Evolutionary conservation across 2,329 filamentous ascomycete species (phyloP), one percentile per base, ranked within the genome.

Genomic region (Pseudogymnoascus sp.): DNA sequence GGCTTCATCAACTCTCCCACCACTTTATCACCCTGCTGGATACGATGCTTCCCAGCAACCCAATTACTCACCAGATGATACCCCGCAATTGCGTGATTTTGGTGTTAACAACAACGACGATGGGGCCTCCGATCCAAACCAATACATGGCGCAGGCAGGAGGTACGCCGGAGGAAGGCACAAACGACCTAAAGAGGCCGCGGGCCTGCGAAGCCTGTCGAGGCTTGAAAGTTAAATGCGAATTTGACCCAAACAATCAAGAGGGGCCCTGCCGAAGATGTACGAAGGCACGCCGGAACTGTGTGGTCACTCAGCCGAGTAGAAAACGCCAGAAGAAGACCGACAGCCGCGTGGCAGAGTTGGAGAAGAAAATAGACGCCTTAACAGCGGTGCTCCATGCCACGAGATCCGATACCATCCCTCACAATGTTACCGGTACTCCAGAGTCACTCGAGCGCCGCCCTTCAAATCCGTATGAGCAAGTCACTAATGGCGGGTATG

Each of bases 311-410:
- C 71, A 71, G 4, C 70, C 77, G 17, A 77, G 74, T 71, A 73
- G 77, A 19, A 78, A 77, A 67, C 74, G 76, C 64, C 74, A 77
- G 60, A 78, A 78, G 68, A 74, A 78, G 65, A 78, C 77, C 7
- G 77, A 79, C 61, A 78, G 76, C 38, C 67, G 77, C 26, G 77
- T 79, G 3, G 75, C 76, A 38, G 77, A 79, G 65, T 68, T 79
- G 60, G 77, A 79, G 70, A 74, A 74, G 66, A 77, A 78, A 66
- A 77, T 79, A 66, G 71, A 75, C 62, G 73, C 74, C 0, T 74
- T 79, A 71, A 72, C 76, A 31, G 73, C 74, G 19, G 71, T 71
- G 61, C 68, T 79, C 36, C 72, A 73, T 57, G 70, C 71, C 40
- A 69, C 69, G 28, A 71, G 69, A 62, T 67, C 69, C 47, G 67